Conservation (phyloP, 164 flowering plant genomes). For the grape (Vitis vinifera) region DNA sequence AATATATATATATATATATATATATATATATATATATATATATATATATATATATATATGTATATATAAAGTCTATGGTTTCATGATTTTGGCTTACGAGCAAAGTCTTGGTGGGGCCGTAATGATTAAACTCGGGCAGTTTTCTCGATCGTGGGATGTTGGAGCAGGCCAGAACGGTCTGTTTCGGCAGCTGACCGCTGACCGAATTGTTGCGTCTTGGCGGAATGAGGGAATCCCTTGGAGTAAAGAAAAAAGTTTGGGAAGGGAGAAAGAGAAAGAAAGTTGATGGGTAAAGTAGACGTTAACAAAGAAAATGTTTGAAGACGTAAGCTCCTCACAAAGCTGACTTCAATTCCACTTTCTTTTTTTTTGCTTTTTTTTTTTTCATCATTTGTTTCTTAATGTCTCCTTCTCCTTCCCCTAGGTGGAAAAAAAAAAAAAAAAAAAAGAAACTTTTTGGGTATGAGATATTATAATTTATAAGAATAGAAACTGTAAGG, state of each 20-base stretch:
- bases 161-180: slow-evolving; percentile 33
- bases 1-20: no score
- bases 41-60: no score
- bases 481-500: no score
- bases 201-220: slow-evolving; percentile 17
- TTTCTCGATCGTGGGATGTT: slow-evolving; percentile 30
- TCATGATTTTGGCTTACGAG: slow-evolving; percentile 64
- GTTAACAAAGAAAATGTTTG: slow-evolving; percentile 14
- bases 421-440: neutral
- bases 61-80: slow-evolving; percentile 21
- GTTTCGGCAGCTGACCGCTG: slow-evolving; percentile 33
- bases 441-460: no score
- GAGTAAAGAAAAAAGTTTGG: slow-evolving; percentile 16
- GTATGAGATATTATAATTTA: no score
- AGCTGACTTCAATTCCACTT: slow-evolving; percentile 36
- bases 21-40: neutral
- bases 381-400: slow-evolving; percentile 5
- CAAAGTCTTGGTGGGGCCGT: slow-evolving; percentile 53
- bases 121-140: slow-evolving; percentile 49
- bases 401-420: no score
- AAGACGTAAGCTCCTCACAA: slow-evolving; percentile 36
- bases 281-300: slow-evolving; percentile 40
- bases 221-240: slow-evolving; percentile 20
- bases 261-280: slow-evolving; percentile 7
- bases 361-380: neutral